Percentiles rank a stretch among this genome's conserved stretches.
These are phyloP conservation scores for Podosphaera xanthii DNA, from an alignment of 2,329 filamentous ascomycete genomes.

Conservation along the genomic window DNA sequence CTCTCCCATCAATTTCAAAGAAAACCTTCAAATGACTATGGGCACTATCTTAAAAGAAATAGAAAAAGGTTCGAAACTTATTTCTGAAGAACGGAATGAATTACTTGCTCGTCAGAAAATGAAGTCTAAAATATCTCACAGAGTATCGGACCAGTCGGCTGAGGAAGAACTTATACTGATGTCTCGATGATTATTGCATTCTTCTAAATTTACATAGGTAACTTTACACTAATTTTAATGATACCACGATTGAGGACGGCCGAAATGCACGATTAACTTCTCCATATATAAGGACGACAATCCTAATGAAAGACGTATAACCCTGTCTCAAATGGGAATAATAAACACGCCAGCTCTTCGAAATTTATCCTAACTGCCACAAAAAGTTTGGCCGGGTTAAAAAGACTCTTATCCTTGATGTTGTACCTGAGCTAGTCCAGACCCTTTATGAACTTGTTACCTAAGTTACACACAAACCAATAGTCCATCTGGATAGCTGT, in stretches of 20 bases:
- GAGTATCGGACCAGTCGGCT: slow-evolving; percentile 13
- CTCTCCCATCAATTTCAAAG: slow-evolving; percentile 46
- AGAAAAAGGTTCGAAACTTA: slow-evolving; percentile 52
- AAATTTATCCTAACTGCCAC: no score
- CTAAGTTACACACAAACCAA: no score
- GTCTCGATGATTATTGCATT: slow-evolving; percentile 5
- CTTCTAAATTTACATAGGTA: not conserved
- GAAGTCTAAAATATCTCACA: slow-evolving; percentile 16
- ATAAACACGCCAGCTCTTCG: no score
- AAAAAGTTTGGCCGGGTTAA: no score
- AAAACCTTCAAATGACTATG: slow-evolving; percentile 62
- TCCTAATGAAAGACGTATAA: not conserved
- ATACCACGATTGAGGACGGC: not conserved
- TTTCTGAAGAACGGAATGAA: slow-evolving; percentile 12
- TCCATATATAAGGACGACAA: not conserved
- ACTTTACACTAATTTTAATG: not conserved
- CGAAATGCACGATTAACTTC: not conserved
- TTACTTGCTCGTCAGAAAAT: slow-evolving; percentile 1
- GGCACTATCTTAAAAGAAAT: slow-evolving; percentile 74
- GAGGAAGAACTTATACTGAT: slow-evolving; percentile 9
- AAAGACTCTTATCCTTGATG: no score
- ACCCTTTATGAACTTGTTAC: no score
- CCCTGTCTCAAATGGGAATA: not conserved
- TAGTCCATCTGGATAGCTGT: no score
- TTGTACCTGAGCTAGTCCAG: no score